These are phyloP conservation scores for Brassica nigra DNA, from an alignment of 345 rosid genomes.

Conservation along the genomic window DNA sequence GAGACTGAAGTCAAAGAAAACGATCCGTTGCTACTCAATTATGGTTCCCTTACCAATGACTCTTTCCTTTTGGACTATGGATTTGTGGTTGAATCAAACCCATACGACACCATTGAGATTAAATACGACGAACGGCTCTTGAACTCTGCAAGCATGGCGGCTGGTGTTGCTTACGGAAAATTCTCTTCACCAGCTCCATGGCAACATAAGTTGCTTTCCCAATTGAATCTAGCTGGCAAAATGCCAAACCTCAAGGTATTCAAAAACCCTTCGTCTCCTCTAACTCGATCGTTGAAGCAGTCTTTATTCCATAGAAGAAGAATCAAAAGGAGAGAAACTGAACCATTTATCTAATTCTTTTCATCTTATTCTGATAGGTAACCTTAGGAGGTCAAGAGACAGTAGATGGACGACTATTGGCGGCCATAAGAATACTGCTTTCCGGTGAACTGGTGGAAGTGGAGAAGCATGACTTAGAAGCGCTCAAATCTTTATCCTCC, in stretches of 20 bases:
- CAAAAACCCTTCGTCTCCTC: not conserved
- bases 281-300: slow-evolving; percentile 3
- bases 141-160: slow-evolving; percentile 88
- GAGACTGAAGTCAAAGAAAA: slow-evolving; percentile 59
- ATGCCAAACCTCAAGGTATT: slow-evolving; percentile 65
- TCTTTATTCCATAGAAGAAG: not conserved
- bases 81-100: slow-evolving; percentile 73
- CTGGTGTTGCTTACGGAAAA: slow-evolving; percentile 74
- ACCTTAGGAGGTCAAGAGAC: slow-evolving; percentile 66
- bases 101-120: slow-evolving; percentile 76
- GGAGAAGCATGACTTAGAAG: slow-evolving; percentile 56
- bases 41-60: slow-evolving; percentile 81
- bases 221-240: slow-evolving; percentile 66
- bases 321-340: too few relatives aligned
- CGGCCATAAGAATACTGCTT: slow-evolving; percentile 68
- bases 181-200: slow-evolving; percentile 77
- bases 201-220: slow-evolving; percentile 64
- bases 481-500: slow-evolving; percentile 61
- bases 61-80: slow-evolving; percentile 87
- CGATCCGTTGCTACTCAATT: slow-evolving; percentile 68
- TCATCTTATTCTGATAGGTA: slow-evolving; percentile 50
- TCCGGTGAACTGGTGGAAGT: slow-evolving; percentile 50
- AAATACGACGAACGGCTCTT: slow-evolving; percentile 75
- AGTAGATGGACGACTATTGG: slow-evolving; percentile 76
- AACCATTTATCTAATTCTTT: not conserved